Conservation (phyloP, 1,139 yeast species). For the Wickerhamiella infanticola region DNA sequence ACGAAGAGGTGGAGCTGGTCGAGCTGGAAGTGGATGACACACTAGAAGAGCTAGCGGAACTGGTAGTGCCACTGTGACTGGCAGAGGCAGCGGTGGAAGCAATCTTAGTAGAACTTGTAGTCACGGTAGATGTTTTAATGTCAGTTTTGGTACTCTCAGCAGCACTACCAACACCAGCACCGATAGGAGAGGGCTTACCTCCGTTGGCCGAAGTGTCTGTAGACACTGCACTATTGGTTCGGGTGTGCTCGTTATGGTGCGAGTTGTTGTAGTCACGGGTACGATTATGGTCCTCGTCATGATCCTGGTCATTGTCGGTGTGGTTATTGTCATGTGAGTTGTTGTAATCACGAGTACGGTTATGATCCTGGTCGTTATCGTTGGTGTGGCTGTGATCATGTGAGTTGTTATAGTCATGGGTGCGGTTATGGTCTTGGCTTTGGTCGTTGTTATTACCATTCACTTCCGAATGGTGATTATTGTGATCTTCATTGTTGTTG, state of each 20-base stretch:
- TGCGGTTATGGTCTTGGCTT: too few relatives aligned
- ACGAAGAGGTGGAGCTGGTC: not conserved
- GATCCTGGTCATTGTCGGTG: not conserved
- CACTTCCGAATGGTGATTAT: too few relatives aligned
- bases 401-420: too few relatives aligned
- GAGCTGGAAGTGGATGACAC: not conserved
- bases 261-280: not conserved
- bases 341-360: too few relatives aligned
- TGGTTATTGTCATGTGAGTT: too few relatives aligned
- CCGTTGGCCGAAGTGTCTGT: too few relatives aligned
- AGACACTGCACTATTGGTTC: too few relatives aligned
- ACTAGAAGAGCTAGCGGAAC: not conserved
- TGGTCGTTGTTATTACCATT: too few relatives aligned
- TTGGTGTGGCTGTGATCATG: too few relatives aligned
- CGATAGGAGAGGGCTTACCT: too few relatives aligned
- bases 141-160: not conserved
- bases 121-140: not conserved
- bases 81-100: not conserved
- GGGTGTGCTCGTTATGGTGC: too few relatives aligned
- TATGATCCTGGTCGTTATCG: too few relatives aligned
- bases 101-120: not conserved
- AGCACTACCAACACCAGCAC: not conserved
- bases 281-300: not conserved
- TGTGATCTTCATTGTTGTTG: not conserved
- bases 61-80: not conserved